A percentile compares a stretch with the other conserved stretches of the same genome.
These are phyloP conservation scores for Komagataella pastoris DNA, from an alignment of 805 yeast species.

Conservation along the genomic window DNA sequence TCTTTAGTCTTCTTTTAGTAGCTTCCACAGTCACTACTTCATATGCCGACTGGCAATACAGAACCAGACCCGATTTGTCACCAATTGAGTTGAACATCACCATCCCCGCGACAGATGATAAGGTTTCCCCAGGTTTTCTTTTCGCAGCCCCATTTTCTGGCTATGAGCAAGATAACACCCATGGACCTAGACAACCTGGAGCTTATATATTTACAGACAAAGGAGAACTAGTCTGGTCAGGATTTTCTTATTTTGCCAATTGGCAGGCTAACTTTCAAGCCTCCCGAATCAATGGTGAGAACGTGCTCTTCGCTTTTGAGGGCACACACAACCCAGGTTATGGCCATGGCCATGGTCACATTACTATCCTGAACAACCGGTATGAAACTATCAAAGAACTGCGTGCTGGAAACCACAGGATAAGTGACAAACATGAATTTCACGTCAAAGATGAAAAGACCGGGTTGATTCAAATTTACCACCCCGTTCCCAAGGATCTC, in stretches of 20 bases:
- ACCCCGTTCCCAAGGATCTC: slow-evolving; percentile 19
- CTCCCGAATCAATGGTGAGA: too few species aligned
- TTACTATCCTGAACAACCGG: slow-evolving; percentile 15
- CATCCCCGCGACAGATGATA: slow-evolving; percentile 11
- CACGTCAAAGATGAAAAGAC: slow-evolving; percentile 17
- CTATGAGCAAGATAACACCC: too few species aligned
- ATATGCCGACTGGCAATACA: slow-evolving; percentile 18
- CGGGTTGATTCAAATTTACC: slow-evolving; percentile 19
- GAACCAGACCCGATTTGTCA: slow-evolving; percentile 22
- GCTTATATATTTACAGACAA: not conserved
- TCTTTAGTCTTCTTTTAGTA: not conserved
- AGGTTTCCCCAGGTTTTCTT: slow-evolving; percentile 15
- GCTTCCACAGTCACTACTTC: not conserved
- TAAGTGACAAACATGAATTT: slow-evolving; percentile 23
- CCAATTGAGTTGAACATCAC: slow-evolving; percentile 21
- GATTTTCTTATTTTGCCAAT: too few species aligned
- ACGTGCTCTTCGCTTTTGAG: too few species aligned
- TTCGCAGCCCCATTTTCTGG: slow-evolving; percentile 18
- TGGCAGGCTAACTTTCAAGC: too few species aligned
- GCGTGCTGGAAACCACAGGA: slow-evolving; percentile 20
- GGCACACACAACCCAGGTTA: slow-evolving; percentile 7
- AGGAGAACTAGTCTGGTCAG: too few species aligned
- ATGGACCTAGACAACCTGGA: slow-evolving; percentile 19
- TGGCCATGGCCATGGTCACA: slow-evolving; percentile 17
- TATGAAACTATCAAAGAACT: slow-evolving; percentile 18